Conservation (phyloP, 176 grass and related monocot genomes). For the Avena atlantica region DNA sequence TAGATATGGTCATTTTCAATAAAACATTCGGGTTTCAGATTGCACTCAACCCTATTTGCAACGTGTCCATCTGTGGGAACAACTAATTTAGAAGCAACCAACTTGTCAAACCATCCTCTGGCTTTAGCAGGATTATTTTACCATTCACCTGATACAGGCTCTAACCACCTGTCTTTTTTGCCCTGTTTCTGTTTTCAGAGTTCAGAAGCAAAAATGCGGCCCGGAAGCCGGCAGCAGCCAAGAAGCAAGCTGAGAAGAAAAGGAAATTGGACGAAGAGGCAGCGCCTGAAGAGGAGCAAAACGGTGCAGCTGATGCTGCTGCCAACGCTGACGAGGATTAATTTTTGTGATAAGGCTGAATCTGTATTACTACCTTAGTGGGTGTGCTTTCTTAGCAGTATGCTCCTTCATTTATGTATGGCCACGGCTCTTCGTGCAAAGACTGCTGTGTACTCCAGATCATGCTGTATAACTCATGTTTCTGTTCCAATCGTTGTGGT, state of each 20-base stretch:
- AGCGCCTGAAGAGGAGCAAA: slow-evolving; percentile 18
- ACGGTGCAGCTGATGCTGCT: slow-evolving; percentile 32
- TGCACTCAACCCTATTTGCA: background rate
- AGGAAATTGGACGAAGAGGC: slow-evolving; percentile 56
- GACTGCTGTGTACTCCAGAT: background rate
- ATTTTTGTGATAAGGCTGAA: background rate
- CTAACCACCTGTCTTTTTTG: background rate
- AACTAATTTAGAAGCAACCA: background rate
- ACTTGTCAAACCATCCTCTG: background rate
- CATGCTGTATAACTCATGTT: background rate
- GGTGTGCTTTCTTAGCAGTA: background rate
- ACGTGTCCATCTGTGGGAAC: background rate
- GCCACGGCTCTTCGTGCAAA: background rate
- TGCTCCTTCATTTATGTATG: background rate
- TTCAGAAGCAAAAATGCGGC: slow-evolving; percentile 73
- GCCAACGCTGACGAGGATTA: slow-evolving; percentile 12
- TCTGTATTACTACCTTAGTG: background rate
- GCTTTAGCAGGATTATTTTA: background rate
- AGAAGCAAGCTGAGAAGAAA: slow-evolving; percentile 67
- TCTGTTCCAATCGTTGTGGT: too few relatives aligned
- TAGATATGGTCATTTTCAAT: background rate
- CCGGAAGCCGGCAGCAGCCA: slow-evolving; percentile 46
- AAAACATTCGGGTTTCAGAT: background rate
- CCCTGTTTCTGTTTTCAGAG: slow-evolving; percentile 44
- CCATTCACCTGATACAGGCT: background rate